phyloP scores from a whole-genome alignment of 2,329 filamentous ascomycete species.

The Fusarium sp. region DNA sequence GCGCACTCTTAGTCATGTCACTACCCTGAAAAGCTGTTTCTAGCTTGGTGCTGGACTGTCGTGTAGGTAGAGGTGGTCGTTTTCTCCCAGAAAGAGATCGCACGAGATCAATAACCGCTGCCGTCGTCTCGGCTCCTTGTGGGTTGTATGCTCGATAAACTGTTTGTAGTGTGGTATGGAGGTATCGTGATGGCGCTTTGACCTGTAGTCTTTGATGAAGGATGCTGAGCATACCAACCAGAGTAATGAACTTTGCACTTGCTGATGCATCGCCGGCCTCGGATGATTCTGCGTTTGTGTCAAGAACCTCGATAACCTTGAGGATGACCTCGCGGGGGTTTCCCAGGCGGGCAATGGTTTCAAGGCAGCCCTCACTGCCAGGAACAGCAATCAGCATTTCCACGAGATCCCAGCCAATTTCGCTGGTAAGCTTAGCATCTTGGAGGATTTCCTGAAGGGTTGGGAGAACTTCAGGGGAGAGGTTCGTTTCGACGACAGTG shows the following conservation, averaged over 20 bases:
- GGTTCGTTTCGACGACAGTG: slow-evolving; percentile 79
- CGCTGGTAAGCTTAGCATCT: slow-evolving; percentile 74
- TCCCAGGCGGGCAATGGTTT: slow-evolving; percentile 79
- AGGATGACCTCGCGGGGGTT: slow-evolving; percentile 86
- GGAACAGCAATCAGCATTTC: slow-evolving; percentile 77
- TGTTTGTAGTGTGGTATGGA: slow-evolving; percentile 80
- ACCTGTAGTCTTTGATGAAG: slow-evolving; percentile 80
- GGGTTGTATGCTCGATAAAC: slow-evolving; percentile 74
- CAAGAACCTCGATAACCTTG: slow-evolving; percentile 80
- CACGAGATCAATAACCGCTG: slow-evolving; percentile 75
- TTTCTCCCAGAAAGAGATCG: slow-evolving; percentile 75
- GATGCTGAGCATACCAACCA: slow-evolving; percentile 78
- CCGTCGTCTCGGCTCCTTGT: slow-evolving; percentile 73
- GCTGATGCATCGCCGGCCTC: slow-evolving; percentile 52
- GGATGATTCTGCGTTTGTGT: slow-evolving; percentile 57
- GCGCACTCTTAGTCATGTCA: slow-evolving; percentile 65
- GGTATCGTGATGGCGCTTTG: slow-evolving; percentile 80
- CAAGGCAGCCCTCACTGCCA: slow-evolving; percentile 75
- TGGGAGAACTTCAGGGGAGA: slow-evolving; percentile 74
- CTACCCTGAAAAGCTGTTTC: slow-evolving; percentile 67
- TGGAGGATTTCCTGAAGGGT: slow-evolving; percentile 75
- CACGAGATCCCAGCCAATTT: slow-evolving; percentile 87
- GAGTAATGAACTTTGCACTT: slow-evolving; percentile 69
- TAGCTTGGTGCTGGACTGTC: slow-evolving; percentile 67
- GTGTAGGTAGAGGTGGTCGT: slow-evolving; percentile 69